Conservation (phyloP, 768 basidiomycete genomes). For the Tulasnella sp. region DNA sequence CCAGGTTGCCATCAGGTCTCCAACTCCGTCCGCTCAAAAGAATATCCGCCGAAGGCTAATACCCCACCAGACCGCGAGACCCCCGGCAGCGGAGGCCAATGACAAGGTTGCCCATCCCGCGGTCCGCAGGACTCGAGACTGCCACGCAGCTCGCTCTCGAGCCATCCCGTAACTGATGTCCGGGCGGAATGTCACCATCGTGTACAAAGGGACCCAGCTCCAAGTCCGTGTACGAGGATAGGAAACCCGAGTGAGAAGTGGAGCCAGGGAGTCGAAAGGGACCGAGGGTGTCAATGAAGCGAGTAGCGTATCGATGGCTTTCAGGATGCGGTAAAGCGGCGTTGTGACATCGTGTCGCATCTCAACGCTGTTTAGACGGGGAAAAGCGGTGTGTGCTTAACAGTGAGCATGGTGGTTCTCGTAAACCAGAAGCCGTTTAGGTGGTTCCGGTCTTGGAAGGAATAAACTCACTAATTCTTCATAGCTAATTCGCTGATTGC, state of each 20-base stretch:
- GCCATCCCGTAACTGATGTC: constrained; percentile 89
- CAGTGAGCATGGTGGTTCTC: neutral
- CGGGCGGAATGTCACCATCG: constrained; percentile 96
- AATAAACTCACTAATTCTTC: constrained; percentile 84
- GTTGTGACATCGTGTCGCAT: constrained; percentile 93
- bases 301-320: constrained; percentile 68
- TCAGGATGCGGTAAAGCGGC: constrained; percentile 70
- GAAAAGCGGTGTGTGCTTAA: neutral
- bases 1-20: neutral
- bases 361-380: constrained; percentile 58
- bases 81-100: constrained; percentile 37
- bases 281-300: constrained; percentile 35
- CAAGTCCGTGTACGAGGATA: constrained; percentile 47
- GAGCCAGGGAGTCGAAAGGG: constrained; percentile 51
- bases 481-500: constrained; percentile 92
- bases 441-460: constrained; percentile 34
- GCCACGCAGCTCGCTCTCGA: constrained; percentile 62
- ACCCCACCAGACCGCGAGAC: constrained; percentile 42
- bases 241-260: constrained; percentile 43
- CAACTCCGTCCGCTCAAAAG: neutral
- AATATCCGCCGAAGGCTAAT: constrained; percentile 41
- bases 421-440: constrained; percentile 19
- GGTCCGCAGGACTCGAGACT: constrained; percentile 58
- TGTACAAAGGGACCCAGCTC: constrained; percentile 92
- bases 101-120: constrained; percentile 44